Evolutionary conservation across 345 rosid genomes (phyloP).

Genomic region (Arabidopsis suecica): DNA sequence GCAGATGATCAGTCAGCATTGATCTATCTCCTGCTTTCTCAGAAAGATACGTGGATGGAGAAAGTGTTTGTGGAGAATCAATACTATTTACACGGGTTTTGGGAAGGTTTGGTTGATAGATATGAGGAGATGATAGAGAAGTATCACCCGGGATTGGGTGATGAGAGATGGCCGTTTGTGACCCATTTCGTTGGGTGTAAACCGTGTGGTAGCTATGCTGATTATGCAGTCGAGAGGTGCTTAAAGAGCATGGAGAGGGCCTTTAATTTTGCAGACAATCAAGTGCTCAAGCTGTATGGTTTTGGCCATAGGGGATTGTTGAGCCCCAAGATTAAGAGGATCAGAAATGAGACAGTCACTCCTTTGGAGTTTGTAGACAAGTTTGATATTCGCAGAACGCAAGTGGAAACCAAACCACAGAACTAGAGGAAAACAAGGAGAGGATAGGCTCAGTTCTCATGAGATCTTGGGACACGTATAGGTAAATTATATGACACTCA

Average conservation of each 20-base stretch:
- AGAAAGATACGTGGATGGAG: slow-evolving; percentile 87
- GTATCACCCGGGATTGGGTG: slow-evolving; percentile 94
- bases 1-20: slow-evolving; percentile 97
- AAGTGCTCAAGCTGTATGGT: slow-evolving; percentile 88
- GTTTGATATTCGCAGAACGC: slow-evolving; percentile 75
- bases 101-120: slow-evolving; percentile 94
- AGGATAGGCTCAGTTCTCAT: slow-evolving; percentile 25
- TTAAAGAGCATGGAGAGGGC: slow-evolving; percentile 96
- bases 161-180: slow-evolving; percentile 98
- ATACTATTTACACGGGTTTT: slow-evolving; percentile 90
- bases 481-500: slow-evolving; percentile 43
- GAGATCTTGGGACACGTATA: slow-evolving; percentile 32
- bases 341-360: slow-evolving; percentile 75
- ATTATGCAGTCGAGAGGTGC: slow-evolving; percentile 90
- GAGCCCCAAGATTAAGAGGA: slow-evolving; percentile 96
- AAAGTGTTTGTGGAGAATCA: slow-evolving; percentile 91
- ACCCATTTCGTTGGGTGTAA: slow-evolving; percentile 98
- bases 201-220: slow-evolving; percentile 98
- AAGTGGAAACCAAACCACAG: slow-evolving; percentile 38
- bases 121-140: slow-evolving; percentile 97
- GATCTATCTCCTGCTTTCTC: slow-evolving; percentile 83
- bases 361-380: slow-evolving; percentile 80
- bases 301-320: slow-evolving; percentile 89
- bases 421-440: slow-evolving; percentile 33
- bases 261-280: slow-evolving; percentile 93